These are phyloP conservation scores for Scenedesmus sp. DNA, from an alignment of 163 green algal species.

Conservation along the genomic window DNA sequence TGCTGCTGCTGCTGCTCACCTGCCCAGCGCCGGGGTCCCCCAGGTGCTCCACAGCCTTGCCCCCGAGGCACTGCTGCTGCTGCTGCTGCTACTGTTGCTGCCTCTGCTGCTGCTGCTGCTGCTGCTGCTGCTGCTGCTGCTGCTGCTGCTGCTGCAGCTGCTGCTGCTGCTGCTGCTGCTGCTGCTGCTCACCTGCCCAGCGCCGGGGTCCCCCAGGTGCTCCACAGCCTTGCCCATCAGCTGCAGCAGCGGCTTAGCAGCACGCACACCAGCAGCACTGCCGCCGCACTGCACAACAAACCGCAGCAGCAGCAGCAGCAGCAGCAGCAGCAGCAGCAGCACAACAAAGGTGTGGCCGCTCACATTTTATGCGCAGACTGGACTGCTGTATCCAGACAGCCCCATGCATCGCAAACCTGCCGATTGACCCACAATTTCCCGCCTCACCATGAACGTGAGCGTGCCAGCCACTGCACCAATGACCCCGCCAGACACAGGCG, in stretches of 20 bases:
- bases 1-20: conserved; percentile 15
- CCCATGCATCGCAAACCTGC: too few relatives aligned
- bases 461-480: conserved; percentile 43
- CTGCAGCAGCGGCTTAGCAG: conserved; percentile 45
- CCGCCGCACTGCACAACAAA: conserved; percentile 42
- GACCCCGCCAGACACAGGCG: conserved; percentile 60
- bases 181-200: conserved; percentile 46
- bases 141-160: not conserved
- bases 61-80: not conserved
- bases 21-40: conserved; percentile 51
- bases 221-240: conserved; percentile 52
- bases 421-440: too few relatives aligned
- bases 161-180: not conserved
- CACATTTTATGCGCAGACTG: too few relatives aligned
- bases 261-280: conserved; percentile 27
- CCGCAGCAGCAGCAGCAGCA: not conserved
- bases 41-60: conserved; percentile 45
- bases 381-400: too few relatives aligned
- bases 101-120: not conserved
- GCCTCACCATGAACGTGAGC: conserved; percentile 61
- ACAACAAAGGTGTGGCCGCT: not conserved
- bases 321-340: not conserved
- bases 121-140: not conserved
- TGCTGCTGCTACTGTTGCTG: not conserved
- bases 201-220: conserved; percentile 45